Evolutionary conservation across 164 flowering plant species (phyloP).

Genomic region (Chloranthus sessilifolius): DNA sequence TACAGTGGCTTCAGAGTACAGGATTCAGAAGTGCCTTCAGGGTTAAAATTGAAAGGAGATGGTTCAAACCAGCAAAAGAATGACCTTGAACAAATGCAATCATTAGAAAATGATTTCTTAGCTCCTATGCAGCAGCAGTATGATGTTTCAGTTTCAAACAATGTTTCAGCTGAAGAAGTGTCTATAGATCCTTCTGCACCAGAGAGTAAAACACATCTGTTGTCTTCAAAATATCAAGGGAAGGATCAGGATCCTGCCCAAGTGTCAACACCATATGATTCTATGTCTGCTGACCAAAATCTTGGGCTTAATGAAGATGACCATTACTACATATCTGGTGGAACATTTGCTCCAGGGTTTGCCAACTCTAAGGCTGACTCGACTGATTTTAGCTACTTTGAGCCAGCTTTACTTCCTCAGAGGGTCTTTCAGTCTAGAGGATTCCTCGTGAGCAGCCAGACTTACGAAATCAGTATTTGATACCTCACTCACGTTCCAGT

Average conservation of each 20-base stretch:
- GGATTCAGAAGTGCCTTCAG: slow-evolving; percentile 16
- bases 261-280: slow-evolving; percentile 19
- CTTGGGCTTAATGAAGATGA: slow-evolving; percentile 31
- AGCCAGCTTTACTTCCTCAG: slow-evolving; percentile 43
- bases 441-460: slow-evolving; percentile 63
- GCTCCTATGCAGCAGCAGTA: slow-evolving; percentile 21
- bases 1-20: no score
- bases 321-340: slow-evolving; percentile 21
- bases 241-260: slow-evolving; percentile 24
- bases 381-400: slow-evolving; percentile 34
- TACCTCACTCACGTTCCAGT: slow-evolving; percentile 36
- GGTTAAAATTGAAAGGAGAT: slow-evolving; percentile 31
- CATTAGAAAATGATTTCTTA: slow-evolving; percentile 24
- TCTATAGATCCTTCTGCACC: no score
- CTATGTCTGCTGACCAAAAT: slow-evolving; percentile 18
- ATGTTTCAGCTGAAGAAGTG: slow-evolving; percentile 20
- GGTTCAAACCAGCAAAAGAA: slow-evolving; percentile 21
- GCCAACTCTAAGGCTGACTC: slow-evolving; percentile 37
- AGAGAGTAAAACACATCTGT: slow-evolving; percentile 5
- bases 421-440: slow-evolving; percentile 56
- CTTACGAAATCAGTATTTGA: slow-evolving; percentile 40
- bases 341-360: slow-evolving; percentile 24
- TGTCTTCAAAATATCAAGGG: slow-evolving; percentile 19
- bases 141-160: slow-evolving; percentile 20
- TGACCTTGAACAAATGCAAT: slow-evolving; percentile 22